Evolutionary conservation across 352 stramenopile species (phyloP).

Genomic region (Globisporangium radiosum): DNA sequence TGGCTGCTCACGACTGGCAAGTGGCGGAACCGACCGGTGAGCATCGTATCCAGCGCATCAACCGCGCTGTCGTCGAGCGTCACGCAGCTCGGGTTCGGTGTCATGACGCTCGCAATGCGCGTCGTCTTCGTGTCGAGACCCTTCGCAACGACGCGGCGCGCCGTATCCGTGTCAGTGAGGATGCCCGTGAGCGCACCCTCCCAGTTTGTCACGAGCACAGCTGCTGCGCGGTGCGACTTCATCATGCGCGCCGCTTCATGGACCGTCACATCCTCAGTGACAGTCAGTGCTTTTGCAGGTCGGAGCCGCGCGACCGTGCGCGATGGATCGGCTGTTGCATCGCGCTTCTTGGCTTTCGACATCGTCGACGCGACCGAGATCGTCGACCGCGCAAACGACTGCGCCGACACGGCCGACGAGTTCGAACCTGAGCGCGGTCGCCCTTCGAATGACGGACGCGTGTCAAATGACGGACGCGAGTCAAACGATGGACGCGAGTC

Average conservation of each 20-base stretch:
- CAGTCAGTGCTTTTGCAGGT: conserved; percentile 87
- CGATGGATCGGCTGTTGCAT: conserved; percentile 40
- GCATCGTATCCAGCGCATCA: conserved; percentile 81
- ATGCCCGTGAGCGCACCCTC: conserved; percentile 90
- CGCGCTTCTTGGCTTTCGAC: conserved; percentile 53
- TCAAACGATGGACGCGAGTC: conserved; percentile 13
- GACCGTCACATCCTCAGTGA: conserved; percentile 71
- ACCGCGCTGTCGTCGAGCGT: conserved; percentile 77
- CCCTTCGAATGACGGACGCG: conserved; percentile 25
- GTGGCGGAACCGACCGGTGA: conserved; percentile 92
- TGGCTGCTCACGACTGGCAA: conserved; percentile 90
- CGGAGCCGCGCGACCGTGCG: conserved; percentile 73
- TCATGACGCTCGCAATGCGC: conserved; percentile 78
- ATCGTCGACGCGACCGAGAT: conserved; percentile 76
- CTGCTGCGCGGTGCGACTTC: conserved; percentile 86
- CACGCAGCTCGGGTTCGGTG: conserved; percentile 76
- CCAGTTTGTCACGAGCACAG: conserved; percentile 88
- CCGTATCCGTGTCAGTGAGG: conserved; percentile 90
- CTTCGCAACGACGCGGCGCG: conserved; percentile 74
- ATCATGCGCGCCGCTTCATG: conserved; percentile 87
- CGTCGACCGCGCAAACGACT: conserved; percentile 77
- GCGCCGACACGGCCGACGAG: conserved; percentile 61
- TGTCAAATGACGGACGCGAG: conserved; percentile 15
- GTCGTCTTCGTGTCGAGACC: conserved; percentile 61
- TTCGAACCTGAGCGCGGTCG: conserved; percentile 66